Evolutionary conservation across 1,284 basidiomycete genomes (phyloP), one percentile per base, ranked within the genome.

Genomic region (Abortiporus biennis): DNA sequence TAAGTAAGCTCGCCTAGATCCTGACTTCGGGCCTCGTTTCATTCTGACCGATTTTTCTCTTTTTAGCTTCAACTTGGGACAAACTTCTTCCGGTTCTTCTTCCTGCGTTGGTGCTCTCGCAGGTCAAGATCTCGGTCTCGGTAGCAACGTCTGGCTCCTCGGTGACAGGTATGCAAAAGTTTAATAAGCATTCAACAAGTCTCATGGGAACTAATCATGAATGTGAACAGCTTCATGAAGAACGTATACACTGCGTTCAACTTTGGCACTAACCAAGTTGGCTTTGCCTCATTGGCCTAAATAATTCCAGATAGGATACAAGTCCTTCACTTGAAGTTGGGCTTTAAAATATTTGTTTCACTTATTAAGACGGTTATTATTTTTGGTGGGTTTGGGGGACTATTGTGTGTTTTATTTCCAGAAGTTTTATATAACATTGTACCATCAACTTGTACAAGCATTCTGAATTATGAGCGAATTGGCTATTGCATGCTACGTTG

Each of bases 1-100:
- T 46, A 37, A 54, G 3, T 50, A 58, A 20, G 64, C 65, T 0
- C 41, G 52, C 4, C 51, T 73, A 30, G 64, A 61, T 43, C 51
- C 74, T 45, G 65, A 56, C n/a, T 70, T 74, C 43, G 68, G 63
- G 22, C 65, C 65, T n/a, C 58, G 58, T 41, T 31, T 54, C 1
- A 73, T 73, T 55, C 38, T 54, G 3, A 59, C 75, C 36, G 58
- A 64, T 2, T 33, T 59, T 0, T 51, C n/a, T n/a, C n/a, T n/a
- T n/a, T n/a, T 12, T 16, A 47, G 51, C 31, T 57, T 63, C 49
- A 61, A 52, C 43, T 47, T 61, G 6, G 58, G 59, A 3, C 32
- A 45, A 17, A 48, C 47, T 1, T 36, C 19, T 13, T 11, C 8
- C 13, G 35, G 39, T 19, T 51, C 50, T 1, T 47, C 40, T 22